These are phyloP conservation scores for Arthrobotrys pseudoclavata DNA, from an alignment of 2,329 filamentous ascomycete genomes.

Conservation along the genomic window DNA sequence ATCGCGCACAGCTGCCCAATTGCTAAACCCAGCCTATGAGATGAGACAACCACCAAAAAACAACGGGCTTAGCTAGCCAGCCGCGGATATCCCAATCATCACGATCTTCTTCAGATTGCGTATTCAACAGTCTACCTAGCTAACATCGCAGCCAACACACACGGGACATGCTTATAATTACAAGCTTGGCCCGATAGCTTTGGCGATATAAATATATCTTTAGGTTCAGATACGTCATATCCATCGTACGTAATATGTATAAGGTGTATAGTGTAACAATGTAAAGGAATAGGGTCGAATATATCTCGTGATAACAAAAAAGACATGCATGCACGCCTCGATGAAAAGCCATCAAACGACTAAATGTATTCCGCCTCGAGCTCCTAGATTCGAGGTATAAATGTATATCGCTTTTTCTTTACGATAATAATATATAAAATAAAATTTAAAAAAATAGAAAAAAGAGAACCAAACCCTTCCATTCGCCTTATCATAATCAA, in stretches of 20 bases:
- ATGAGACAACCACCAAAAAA: neutral
- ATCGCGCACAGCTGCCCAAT: conserved; percentile 25
- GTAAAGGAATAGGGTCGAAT: neutral
- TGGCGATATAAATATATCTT: too few relatives aligned
- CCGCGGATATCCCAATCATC: too few relatives aligned
- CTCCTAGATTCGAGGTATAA: too few relatives aligned
- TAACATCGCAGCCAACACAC: neutral
- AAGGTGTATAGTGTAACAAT: neutral
- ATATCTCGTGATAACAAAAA: neutral
- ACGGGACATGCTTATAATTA: too few relatives aligned
- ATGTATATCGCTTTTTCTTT: neutral
- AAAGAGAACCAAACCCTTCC: neutral
- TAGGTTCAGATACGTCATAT: too few relatives aligned
- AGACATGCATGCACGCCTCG: too few relatives aligned
- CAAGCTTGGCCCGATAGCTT: too few relatives aligned
- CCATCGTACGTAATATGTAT: too few relatives aligned
- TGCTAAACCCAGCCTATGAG: neutral
- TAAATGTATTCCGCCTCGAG: too few relatives aligned
- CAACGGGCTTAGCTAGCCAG: neutral
- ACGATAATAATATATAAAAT: neutral
- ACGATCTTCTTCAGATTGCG: neutral
- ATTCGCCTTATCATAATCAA: neutral
- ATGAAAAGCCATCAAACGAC: neutral
- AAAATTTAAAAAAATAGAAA: neutral
- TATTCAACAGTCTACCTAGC: neutral